Conservation (phyloP, 2,329 filamentous ascomycete species). For the Fusarium goolgardi region DNA sequence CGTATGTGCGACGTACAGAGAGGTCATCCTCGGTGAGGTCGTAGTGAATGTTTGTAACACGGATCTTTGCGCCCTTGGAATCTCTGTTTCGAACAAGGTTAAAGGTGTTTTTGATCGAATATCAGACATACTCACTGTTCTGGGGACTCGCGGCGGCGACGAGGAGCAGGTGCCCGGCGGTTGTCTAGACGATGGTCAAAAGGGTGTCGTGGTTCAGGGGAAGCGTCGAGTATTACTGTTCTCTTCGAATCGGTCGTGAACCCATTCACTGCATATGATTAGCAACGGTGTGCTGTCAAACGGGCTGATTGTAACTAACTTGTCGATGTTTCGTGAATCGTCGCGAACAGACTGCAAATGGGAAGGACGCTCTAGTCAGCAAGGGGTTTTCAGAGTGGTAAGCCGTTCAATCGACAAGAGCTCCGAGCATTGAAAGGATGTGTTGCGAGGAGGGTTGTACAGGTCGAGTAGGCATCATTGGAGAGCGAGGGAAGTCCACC, state of each 20-base stretch:
- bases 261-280: constrained; percentile 77
- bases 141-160: constrained; percentile 59
- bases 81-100: constrained; percentile 55
- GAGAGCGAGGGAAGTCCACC: constrained; percentile 53
- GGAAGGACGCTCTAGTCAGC: constrained; percentile 53
- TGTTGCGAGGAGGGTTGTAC: constrained; percentile 48
- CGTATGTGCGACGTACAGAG: constrained; percentile 64
- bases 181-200: constrained; percentile 50
- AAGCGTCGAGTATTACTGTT: constrained; percentile 61
- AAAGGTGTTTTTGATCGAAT: constrained; percentile 21
- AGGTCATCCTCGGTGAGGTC: constrained; percentile 88
- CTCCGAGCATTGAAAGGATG: constrained; percentile 49
- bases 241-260: constrained; percentile 90
- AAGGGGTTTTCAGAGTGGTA: constrained; percentile 52
- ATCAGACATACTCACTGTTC: constrained; percentile 49
- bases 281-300: constrained; percentile 11
- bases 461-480: constrained; percentile 46
- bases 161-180: constrained; percentile 56
- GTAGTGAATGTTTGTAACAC: constrained; percentile 92
- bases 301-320: constrained; percentile 61
- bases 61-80: constrained; percentile 74
- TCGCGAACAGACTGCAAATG: constrained; percentile 69
- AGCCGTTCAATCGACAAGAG: constrained; percentile 49
- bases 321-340: constrained; percentile 75
- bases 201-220: constrained; percentile 9